These are phyloP conservation scores for Pezicula radicicola DNA, from an alignment of 2,329 filamentous ascomycete species.

Conservation along the genomic window DNA sequence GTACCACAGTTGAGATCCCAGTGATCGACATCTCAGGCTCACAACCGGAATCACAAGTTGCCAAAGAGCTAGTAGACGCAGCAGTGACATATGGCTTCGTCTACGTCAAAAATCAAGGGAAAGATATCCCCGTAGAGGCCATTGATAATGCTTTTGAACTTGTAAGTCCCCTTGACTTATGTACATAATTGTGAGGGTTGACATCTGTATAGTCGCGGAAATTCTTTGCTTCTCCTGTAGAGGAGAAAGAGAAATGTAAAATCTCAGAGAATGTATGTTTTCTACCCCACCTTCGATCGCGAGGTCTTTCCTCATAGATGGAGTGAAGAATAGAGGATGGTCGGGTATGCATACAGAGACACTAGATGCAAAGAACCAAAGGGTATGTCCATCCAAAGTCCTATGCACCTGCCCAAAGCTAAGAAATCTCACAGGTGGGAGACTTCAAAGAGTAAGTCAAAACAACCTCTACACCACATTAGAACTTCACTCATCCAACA, in stretches of 20 bases:
- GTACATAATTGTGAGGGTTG: background rate
- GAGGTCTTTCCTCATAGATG: constrained; percentile 19
- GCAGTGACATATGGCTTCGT: constrained; percentile 84
- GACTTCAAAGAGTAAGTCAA: constrained; percentile 79
- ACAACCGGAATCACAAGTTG: constrained; percentile 50
- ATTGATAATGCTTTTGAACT: constrained; percentile 72
- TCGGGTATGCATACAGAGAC: constrained; percentile 84
- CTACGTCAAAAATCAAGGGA: constrained; percentile 75
- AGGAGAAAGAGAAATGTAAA: constrained; percentile 71
- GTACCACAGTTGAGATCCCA: constrained; percentile 51
- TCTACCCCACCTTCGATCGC: constrained; percentile 22
- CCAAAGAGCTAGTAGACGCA: constrained; percentile 72
- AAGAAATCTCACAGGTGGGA: constrained; percentile 51
- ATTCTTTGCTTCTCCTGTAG: constrained; percentile 68
- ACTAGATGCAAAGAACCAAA: constrained; percentile 78
- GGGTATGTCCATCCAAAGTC: constrained; percentile 46
- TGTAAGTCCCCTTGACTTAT: constrained; percentile 40
- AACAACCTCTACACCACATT: background rate
- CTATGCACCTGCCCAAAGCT: constrained; percentile 2
- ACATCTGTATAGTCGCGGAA: constrained; percentile 53
- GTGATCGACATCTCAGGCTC: constrained; percentile 75
- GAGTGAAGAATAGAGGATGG: constrained; percentile 78
- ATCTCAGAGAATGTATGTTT: constrained; percentile 61
- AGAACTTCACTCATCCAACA: background rate
- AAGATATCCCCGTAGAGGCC: constrained; percentile 62